phyloP scores from a whole-genome alignment of 2,329 filamentous ascomycete genomes.

The Lecanicillium sp. region DNA sequence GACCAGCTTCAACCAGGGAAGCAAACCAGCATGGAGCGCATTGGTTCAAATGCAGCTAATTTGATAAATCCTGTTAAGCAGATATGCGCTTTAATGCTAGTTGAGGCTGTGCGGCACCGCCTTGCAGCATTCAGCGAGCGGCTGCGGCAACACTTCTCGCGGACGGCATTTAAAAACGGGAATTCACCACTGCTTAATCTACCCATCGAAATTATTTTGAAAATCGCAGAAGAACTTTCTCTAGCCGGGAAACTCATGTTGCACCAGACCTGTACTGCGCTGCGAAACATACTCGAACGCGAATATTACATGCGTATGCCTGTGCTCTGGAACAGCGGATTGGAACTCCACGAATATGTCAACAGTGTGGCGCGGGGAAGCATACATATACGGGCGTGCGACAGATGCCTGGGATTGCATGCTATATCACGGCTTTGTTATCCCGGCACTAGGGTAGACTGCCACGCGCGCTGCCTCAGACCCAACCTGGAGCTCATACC shows the following conservation, averaged over 20 bases:
- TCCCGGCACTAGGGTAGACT: too few species aligned
- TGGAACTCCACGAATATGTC: background rate
- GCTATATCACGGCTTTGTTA: too few species aligned
- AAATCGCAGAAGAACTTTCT: background rate
- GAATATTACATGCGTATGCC: background rate
- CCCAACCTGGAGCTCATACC: too few species aligned
- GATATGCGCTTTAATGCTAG: too few species aligned
- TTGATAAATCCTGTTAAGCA: too few species aligned
- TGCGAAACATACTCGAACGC: background rate
- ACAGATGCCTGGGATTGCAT: background rate
- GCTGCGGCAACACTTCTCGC: too few species aligned
- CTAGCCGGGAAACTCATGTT: background rate
- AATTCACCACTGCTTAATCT: background rate
- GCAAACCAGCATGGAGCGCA: too few species aligned
- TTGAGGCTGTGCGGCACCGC: too few species aligned
- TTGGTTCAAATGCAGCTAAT: too few species aligned
- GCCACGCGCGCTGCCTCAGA: too few species aligned
- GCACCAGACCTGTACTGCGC: background rate
- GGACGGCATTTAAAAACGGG: background rate
- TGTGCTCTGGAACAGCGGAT: background rate
- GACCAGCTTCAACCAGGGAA: too few species aligned
- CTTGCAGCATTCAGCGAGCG: too few species aligned
- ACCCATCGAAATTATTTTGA: background rate
- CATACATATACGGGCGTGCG: background rate
- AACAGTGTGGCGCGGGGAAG: background rate